Conservation (phyloP, 495 filamentous ascomycete species). For the Penicillium lagena region DNA sequence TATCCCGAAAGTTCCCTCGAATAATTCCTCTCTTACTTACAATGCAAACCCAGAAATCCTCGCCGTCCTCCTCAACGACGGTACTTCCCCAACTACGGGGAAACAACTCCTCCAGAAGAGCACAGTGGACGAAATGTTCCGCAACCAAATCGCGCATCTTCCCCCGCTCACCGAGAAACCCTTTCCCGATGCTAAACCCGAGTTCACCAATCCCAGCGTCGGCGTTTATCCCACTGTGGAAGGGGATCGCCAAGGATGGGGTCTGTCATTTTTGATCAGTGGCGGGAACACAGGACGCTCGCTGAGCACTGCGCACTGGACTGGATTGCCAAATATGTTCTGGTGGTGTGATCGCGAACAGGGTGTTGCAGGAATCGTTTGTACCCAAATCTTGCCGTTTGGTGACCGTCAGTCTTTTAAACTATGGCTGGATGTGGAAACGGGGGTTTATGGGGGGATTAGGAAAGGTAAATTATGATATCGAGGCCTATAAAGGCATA, state of each 20-base stretch:
- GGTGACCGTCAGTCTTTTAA: constrained; percentile 8
- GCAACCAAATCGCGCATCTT: constrained; percentile 51
- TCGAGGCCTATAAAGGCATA: too few relatives aligned
- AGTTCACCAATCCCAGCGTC: constrained; percentile 36
- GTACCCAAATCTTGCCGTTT: constrained; percentile 54
- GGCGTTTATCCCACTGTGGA: constrained; percentile 46
- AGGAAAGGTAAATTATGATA: too few relatives aligned
- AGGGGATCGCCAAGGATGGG: constrained; percentile 53
- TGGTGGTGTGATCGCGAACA: constrained; percentile 57
- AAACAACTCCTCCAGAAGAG: constrained; percentile 36
- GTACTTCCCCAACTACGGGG: constrained; percentile 40
- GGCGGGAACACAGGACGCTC: constrained; percentile 40
- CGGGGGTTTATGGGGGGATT: background rate
- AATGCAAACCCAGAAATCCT: constrained; percentile 24
- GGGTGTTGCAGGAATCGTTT: constrained; percentile 52
- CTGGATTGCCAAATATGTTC: constrained; percentile 53
- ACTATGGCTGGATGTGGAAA: constrained; percentile 1
- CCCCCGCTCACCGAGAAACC: constrained; percentile 42
- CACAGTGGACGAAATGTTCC: constrained; percentile 54
- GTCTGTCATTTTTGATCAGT: constrained; percentile 45
- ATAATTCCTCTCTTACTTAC: too few relatives aligned
- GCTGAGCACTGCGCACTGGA: constrained; percentile 44
- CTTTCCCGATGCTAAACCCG: constrained; percentile 43
- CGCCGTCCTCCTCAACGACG: constrained; percentile 43
- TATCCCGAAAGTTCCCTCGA: background rate